These are phyloP conservation scores for Bryum argenteum DNA, from an alignment of 225 moss, liverwort and hornwort species.

Conservation along the genomic window DNA sequence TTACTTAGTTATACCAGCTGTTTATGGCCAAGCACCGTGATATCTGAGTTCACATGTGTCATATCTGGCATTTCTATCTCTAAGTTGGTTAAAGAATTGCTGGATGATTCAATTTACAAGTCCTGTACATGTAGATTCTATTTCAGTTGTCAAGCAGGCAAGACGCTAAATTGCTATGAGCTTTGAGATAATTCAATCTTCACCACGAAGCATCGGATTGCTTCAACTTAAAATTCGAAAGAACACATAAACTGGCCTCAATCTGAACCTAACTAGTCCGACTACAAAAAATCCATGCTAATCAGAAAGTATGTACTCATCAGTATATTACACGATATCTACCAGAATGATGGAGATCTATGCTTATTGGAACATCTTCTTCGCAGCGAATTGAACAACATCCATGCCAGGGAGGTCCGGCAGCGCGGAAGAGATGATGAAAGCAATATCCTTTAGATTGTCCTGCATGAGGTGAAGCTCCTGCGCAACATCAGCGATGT, in stretches of 20 bases:
- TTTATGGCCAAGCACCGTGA: too few relatives aligned
- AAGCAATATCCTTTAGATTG: conserved; percentile 40
- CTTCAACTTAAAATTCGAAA: not conserved
- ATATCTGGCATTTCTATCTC: too few relatives aligned
- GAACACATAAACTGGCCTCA: not conserved
- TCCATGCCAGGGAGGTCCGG: conserved; percentile 39
- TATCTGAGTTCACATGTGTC: too few relatives aligned
- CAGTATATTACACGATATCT: not conserved
- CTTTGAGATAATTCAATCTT: not conserved
- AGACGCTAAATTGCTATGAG: too few relatives aligned
- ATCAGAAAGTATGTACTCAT: not conserved
- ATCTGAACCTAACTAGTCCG: not conserved
- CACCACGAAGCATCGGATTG: conserved; percentile 3
- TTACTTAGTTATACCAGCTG: too few relatives aligned
- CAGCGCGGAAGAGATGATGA: not conserved
- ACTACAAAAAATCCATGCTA: not conserved
- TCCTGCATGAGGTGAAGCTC: conserved; percentile 39
- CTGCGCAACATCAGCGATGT: conserved; percentile 15
- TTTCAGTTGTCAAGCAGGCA: too few relatives aligned
- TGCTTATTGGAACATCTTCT: conserved; percentile 11
- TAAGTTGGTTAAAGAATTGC: too few relatives aligned
- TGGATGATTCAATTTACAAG: too few relatives aligned
- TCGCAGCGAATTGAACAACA: conserved; percentile 1
- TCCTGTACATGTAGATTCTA: too few relatives aligned
- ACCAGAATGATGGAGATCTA: not conserved